phyloP scores from a whole-genome alignment of 2,329 filamentous ascomycete species.

The Penicillium sp. region DNA sequence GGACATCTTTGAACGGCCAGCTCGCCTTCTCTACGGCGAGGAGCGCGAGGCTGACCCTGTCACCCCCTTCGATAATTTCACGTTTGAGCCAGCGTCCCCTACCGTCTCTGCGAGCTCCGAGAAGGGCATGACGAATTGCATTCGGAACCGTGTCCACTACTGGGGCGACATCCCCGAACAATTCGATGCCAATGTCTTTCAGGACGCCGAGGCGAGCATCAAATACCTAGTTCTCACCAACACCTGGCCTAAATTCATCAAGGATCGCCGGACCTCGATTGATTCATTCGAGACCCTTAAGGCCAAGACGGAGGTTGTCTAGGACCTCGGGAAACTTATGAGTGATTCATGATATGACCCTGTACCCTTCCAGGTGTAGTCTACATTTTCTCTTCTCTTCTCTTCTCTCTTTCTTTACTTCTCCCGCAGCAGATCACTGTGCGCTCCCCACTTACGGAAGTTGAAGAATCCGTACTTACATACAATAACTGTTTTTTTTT shows the following conservation, averaged over 20 bases:
- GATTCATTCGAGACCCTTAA: conserved; percentile 3
- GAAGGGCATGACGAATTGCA: conserved; percentile 24
- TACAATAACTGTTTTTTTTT: not conserved
- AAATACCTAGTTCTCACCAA: conserved; percentile 69
- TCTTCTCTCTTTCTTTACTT: not conserved
- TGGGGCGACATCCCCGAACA: conserved; percentile 41
- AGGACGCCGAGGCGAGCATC: conserved; percentile 60
- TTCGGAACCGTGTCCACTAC: conserved; percentile 34
- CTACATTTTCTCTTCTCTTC: not conserved
- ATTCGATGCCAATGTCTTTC: conserved; percentile 59
- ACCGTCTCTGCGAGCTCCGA: conserved; percentile 21
- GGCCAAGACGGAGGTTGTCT: not conserved
- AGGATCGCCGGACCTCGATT: conserved; percentile 5
- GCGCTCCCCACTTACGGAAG: not conserved
- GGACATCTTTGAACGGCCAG: conserved; percentile 57
- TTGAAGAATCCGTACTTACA: conserved; percentile 2
- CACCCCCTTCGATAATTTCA: conserved; percentile 38
- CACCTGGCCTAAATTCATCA: conserved; percentile 58
- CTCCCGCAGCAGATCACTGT: not conserved
- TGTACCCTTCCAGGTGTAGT: not conserved
- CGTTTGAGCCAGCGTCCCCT: conserved; percentile 26
- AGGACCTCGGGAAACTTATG: not conserved
- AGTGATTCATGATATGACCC: not conserved
- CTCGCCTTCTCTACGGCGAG: conserved; percentile 44
- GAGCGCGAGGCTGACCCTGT: conserved; percentile 45